phyloP scores from a whole-genome alignment of 106 monocot species.

The Apostasia ramifera region DNA sequence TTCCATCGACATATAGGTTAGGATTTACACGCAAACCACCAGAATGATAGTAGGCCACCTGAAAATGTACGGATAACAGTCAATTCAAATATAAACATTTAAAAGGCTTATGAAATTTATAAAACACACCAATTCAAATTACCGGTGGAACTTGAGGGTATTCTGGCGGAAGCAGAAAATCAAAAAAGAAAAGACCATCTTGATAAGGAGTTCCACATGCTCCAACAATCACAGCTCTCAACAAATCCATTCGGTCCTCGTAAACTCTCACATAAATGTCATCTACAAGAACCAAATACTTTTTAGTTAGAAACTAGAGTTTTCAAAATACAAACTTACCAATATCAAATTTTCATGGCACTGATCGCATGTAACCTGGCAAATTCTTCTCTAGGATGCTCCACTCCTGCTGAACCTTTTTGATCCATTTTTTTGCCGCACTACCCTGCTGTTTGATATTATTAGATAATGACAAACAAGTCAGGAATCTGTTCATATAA shows the following conservation, averaged over 20 bases:
- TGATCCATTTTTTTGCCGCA: conserved; percentile 74
- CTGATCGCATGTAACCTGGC: conserved; percentile 34
- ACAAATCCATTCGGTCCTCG: conserved; percentile 93
- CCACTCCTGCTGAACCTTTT: conserved; percentile 98
- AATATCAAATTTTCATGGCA: background rate
- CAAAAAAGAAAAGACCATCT: conserved; percentile 99
- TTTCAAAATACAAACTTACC: background rate
- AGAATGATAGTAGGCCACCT: conserved; percentile 87
- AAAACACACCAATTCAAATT: conserved; percentile 2
- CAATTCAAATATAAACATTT: background rate
- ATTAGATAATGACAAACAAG: background rate
- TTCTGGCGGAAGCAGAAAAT: conserved; percentile 75
- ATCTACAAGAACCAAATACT: conserved; percentile 37
- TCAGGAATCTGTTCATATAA: background rate
- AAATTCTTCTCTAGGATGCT: conserved; percentile 84
- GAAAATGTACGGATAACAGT: conserved; percentile 9
- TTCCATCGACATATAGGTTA: conserved; percentile 90
- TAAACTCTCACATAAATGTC: conserved; percentile 86
- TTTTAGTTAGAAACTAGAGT: background rate
- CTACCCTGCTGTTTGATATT: conserved; percentile 25
- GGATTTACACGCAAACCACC: conserved; percentile 94
- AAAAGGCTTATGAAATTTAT: background rate
- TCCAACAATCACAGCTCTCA: conserved; percentile 91
- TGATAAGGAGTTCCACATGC: conserved; percentile 96
- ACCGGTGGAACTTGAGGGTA: conserved; percentile 97